Conservation (phyloP, 768 basidiomycete genomes). For the Calvatia gigantea region DNA sequence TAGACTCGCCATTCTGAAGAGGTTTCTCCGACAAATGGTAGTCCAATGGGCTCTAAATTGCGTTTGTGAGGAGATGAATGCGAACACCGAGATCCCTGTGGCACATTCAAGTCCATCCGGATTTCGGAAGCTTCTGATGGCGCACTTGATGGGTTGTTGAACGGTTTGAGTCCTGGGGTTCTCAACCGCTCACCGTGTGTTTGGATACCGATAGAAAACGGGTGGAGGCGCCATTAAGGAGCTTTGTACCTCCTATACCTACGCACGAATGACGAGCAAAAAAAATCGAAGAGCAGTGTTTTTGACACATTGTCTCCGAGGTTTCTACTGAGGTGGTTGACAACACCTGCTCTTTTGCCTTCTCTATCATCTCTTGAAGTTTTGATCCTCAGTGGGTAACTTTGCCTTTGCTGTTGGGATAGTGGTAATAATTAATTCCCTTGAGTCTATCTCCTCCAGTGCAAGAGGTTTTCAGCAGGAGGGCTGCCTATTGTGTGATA, state of each 20-base stretch:
- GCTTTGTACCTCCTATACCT: no score
- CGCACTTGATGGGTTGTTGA: no score
- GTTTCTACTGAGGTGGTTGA: not conserved
- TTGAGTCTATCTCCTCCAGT: conserved; percentile 7
- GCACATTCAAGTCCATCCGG: not conserved
- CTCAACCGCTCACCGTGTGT: not conserved
- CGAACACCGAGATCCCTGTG: not conserved
- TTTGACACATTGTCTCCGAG: conserved; percentile 11
- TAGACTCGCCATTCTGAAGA: conserved; percentile 5
- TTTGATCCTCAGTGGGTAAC: not conserved
- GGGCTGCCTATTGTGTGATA: no score
- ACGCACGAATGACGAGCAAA: no score
- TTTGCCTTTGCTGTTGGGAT: not conserved
- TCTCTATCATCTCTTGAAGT: conserved; percentile 1
- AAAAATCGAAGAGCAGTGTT: not conserved
- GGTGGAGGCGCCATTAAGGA: no score
- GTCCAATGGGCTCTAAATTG: not conserved
- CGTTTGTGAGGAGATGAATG: not conserved
- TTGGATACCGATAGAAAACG: no score
- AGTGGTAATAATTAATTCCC: not conserved
- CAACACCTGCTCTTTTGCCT: not conserved
- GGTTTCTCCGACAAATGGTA: conserved; percentile 7
- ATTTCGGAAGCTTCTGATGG: not conserved
- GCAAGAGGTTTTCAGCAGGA: no score
- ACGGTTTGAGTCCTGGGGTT: not conserved